phyloP scores from a whole-genome alignment of 2,329 filamentous ascomycete genomes.

The Colletotrichum sp. region DNA sequence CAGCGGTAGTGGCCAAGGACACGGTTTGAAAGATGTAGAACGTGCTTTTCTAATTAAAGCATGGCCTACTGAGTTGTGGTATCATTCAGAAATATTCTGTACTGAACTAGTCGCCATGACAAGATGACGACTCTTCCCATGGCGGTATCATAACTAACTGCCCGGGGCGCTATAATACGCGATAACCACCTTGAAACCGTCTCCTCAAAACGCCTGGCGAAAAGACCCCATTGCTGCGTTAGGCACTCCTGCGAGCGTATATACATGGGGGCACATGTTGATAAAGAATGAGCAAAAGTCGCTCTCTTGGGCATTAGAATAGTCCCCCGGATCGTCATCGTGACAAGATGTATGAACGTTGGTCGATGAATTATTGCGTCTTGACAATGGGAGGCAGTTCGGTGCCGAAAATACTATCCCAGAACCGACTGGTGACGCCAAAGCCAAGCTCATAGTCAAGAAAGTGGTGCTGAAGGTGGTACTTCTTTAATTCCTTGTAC shows the following conservation, averaged over 20 bases:
- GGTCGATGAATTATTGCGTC: conserved; percentile 29
- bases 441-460: conserved; percentile 98
- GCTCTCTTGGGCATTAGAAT: conserved; percentile 7
- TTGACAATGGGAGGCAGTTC: conserved; percentile 62
- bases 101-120: conserved; percentile 14
- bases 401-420: conserved; percentile 92
- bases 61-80: conserved; percentile 5
- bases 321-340: conserved; percentile 9
- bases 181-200: background rate
- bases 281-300: background rate
- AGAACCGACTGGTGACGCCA: conserved; percentile 94
- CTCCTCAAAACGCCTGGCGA: conserved; percentile 5
- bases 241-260: conserved; percentile 8
- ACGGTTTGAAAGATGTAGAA: background rate
- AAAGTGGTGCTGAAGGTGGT: conserved; percentile 96
- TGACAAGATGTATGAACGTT: background rate
- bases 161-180: conserved; percentile 13
- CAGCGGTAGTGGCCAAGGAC: background rate
- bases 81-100: conserved; percentile 16
- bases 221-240: conserved; percentile 16
- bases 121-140: conserved; percentile 11
- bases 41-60: conserved; percentile 5
- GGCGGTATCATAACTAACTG: background rate
- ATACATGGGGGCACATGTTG: conserved; percentile 9
- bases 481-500: conserved; percentile 95